Base-by-base conservation (phyloP, 192 early-diverging fungal species). In the Geosiphon pyriformis region DNA sequence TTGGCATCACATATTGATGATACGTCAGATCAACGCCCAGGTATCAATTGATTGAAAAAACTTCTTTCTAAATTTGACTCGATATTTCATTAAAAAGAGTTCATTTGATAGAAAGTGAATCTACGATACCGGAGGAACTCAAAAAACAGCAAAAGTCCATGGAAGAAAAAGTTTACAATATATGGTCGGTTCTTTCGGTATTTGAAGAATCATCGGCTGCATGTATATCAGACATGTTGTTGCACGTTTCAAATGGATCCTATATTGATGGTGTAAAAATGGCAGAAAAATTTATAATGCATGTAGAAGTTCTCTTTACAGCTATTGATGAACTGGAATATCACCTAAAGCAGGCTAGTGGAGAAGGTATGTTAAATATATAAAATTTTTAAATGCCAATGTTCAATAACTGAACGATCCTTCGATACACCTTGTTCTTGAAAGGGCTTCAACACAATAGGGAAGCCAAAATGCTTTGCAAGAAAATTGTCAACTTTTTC, bases 161-260 rank as follows among this genome's bases (percentile, higher is more conserved):
- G 70, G 91, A 95, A 67, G 89, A 96, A 70, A 92, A 94, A 72
- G 92, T 92, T 18, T 90, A 88, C 61, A 78, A 86, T 51, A 95
- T 98, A 48, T 90, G 94, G 82, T 85, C 85, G 15, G 92, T 98
- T 4, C 81, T 97, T 31, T 93, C 92, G 10, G 89, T 87, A 7
- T 98, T 94, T 82, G 96, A 98, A 80, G 96, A 98, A 74, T 93
- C 92, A 3, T 89, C 92, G 3, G 94, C 95, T 2, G 88, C 92
- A 2, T 96, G 92, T 74, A 97, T 98, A 59, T 92, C 91, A 18
- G 92, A 94, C 59, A 98, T 96, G 90, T 74, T 98, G 32, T 72
- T 94, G 47, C 89, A 92, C 70, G 90, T 97, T 48, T 90, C 93
- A 8, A 89, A 92, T 66, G 88, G 92, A 33, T 79, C 84, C 23